Conservation (phyloP, 108 stramenopile genomes). For the Schizochytrium sp. region DNA sequence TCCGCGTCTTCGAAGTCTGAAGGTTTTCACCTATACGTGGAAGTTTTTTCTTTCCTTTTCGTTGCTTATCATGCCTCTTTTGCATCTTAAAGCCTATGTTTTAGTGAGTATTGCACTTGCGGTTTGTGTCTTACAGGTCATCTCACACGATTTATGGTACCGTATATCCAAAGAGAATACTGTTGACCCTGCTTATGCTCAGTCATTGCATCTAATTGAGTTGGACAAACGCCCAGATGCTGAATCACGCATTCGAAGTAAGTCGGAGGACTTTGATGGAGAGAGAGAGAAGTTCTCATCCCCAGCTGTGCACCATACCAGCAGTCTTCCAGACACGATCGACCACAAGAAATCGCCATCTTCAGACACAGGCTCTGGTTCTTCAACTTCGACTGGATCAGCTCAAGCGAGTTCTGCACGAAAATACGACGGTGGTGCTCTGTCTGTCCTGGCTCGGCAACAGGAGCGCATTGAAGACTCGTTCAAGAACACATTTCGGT, state of each 20-base stretch:
- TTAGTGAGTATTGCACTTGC: neutral
- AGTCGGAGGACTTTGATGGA: too few relatives aligned
- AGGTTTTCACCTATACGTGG: conserved; percentile 41
- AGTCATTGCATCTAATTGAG: conserved; percentile 1
- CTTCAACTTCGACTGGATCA: too few relatives aligned
- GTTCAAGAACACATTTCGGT: conserved; percentile 33
- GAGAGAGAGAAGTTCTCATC: too few relatives aligned
- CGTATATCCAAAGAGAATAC: conserved; percentile 51
- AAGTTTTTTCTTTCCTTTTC: conserved; percentile 22
- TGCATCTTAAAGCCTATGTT: neutral
- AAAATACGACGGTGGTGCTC: neutral
- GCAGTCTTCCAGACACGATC: too few relatives aligned
- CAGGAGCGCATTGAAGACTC: conserved; percentile 33
- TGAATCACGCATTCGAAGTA: too few relatives aligned
- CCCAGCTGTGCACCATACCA: too few relatives aligned
- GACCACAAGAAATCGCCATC: too few relatives aligned
- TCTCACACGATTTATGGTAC: conserved; percentile 41
- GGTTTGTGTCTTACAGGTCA: conserved; percentile 30
- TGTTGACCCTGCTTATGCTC: neutral
- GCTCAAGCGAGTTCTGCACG: too few relatives aligned
- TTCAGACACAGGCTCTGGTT: too few relatives aligned
- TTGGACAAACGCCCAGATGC: neutral
- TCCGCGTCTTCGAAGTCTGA: conserved; percentile 33
- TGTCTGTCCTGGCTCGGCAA: neutral
- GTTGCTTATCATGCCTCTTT: neutral